phyloP scores from a whole-genome alignment of 306 rosid species.

The Corylus americana region DNA sequence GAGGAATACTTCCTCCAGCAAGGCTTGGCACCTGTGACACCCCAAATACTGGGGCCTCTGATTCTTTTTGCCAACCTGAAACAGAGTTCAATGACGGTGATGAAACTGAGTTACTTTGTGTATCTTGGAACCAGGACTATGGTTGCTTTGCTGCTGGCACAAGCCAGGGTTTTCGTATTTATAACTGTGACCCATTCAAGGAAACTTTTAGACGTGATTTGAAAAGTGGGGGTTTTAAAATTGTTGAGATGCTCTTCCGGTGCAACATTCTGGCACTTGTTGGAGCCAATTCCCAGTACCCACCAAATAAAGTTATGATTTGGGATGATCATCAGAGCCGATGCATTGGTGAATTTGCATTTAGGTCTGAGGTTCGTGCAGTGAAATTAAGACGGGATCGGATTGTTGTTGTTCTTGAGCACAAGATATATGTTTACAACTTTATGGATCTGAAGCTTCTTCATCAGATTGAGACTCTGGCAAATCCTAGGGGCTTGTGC shows the following conservation, averaged over 20 bases:
- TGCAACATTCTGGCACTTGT: slow-evolving; percentile 94
- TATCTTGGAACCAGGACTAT: slow-evolving; percentile 91
- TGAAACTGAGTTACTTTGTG: slow-evolving; percentile 57
- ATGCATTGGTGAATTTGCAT: slow-evolving; percentile 82
- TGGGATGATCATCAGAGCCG: slow-evolving; percentile 96
- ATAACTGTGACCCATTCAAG: slow-evolving; percentile 82
- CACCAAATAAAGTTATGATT: slow-evolving; percentile 88
- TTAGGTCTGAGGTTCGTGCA: slow-evolving; percentile 80
- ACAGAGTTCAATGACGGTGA: slow-evolving; percentile 42
- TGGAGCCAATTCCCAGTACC: slow-evolving; percentile 67
- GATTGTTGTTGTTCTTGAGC: slow-evolving; percentile 86
- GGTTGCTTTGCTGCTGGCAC: slow-evolving; percentile 92
- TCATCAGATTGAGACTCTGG: slow-evolving; percentile 82
- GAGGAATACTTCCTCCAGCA: slow-evolving; percentile 52
- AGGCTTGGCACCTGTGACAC: slow-evolving; percentile 42
- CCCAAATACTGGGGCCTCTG: slow-evolving; percentile 54
- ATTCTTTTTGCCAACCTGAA: slow-evolving; percentile 44
- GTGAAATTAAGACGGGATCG: slow-evolving; percentile 84
- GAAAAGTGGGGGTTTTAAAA: slow-evolving; percentile 78
- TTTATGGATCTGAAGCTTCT: slow-evolving; percentile 84
- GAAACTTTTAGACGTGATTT: slow-evolving; percentile 90
- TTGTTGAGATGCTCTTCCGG: slow-evolving; percentile 91
- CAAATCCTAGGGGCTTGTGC: slow-evolving; percentile 88
- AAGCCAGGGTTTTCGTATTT: slow-evolving; percentile 78
- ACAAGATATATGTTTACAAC: slow-evolving; percentile 83